These are phyloP conservation scores for Nymphaea colorata DNA, from an alignment of 164 flowering plant genomes.

Conservation along the genomic window DNA sequence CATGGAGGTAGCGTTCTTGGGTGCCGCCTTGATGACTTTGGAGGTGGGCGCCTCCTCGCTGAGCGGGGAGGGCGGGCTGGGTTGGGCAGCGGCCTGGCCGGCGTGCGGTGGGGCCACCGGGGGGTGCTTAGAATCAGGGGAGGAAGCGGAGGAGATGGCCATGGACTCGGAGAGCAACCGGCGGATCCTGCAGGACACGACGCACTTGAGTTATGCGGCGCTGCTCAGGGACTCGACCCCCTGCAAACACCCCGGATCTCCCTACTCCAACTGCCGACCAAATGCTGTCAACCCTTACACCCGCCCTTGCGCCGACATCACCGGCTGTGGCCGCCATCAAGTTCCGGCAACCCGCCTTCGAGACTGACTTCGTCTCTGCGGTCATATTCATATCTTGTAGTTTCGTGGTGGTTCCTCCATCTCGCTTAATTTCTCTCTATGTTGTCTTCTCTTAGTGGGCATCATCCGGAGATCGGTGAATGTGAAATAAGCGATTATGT, in stretches of 20 bases:
- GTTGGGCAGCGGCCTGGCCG: conserved; percentile 26
- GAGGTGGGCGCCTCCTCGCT: too few species aligned
- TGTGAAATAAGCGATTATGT: too few species aligned
- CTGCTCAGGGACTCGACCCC: conserved; percentile 71
- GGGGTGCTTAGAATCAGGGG: conserved; percentile 35
- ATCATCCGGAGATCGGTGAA: too few species aligned
- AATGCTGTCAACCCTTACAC: conserved; percentile 67
- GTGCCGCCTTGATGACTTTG: too few species aligned
- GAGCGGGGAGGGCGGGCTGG: not conserved
- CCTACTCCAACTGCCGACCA: conserved; percentile 75
- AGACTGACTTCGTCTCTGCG: too few species aligned
- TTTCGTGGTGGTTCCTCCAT: too few species aligned
- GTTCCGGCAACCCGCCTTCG: too few species aligned
- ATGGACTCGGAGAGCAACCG: conserved; percentile 68
- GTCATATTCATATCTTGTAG: too few species aligned
- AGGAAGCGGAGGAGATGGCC: conserved; percentile 36
- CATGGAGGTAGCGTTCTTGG: too few species aligned
- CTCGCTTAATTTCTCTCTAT: too few species aligned
- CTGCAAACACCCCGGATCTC: conserved; percentile 77
- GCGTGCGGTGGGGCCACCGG: conserved; percentile 40
- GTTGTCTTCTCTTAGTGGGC: too few species aligned
- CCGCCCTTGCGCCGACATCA: conserved; percentile 70
- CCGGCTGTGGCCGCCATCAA: conserved; percentile 28
- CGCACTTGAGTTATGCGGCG: conserved; percentile 84
- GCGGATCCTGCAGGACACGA: conserved; percentile 55